Conservation (phyloP, 2,329 filamentous ascomycete genomes). For the Botrytis medusae region DNA sequence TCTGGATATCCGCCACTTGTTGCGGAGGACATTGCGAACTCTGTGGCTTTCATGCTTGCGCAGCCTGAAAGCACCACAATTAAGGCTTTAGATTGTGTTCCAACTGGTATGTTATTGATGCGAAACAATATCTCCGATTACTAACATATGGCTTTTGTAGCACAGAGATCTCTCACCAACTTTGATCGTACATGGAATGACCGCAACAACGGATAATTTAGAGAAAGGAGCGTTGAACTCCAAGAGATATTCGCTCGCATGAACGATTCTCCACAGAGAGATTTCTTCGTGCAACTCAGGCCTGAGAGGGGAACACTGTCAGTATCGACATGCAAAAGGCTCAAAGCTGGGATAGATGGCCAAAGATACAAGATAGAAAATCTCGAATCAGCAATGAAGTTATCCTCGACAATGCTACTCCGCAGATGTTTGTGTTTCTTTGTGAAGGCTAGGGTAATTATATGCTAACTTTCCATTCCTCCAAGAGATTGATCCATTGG, state of each 20-base stretch:
- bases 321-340: not conserved
- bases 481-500: not conserved
- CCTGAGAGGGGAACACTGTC: not conserved
- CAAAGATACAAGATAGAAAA: not conserved
- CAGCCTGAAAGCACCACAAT: not conserved
- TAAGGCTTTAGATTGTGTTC: not conserved
- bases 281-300: not conserved
- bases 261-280: not conserved
- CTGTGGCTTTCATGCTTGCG: not conserved
- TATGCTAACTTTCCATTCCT: not conserved
- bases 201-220: not conserved
- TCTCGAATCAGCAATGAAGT: not conserved
- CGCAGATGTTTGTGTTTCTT: too few relatives aligned
- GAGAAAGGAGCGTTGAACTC: rapidly evolving
- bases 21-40: not conserved
- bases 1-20: not conserved
- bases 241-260: not conserved
- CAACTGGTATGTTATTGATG: not conserved
- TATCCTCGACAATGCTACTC: not conserved
- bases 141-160: not conserved
- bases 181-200: not conserved
- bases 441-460: not conserved
- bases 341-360: rapidly evolving
- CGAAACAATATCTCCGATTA: not conserved
- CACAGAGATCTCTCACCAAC: not conserved